Evolutionary conservation across 2,329 filamentous ascomycete genomes (phyloP).

Genomic region (Cucurbitaria berberidis): DNA sequence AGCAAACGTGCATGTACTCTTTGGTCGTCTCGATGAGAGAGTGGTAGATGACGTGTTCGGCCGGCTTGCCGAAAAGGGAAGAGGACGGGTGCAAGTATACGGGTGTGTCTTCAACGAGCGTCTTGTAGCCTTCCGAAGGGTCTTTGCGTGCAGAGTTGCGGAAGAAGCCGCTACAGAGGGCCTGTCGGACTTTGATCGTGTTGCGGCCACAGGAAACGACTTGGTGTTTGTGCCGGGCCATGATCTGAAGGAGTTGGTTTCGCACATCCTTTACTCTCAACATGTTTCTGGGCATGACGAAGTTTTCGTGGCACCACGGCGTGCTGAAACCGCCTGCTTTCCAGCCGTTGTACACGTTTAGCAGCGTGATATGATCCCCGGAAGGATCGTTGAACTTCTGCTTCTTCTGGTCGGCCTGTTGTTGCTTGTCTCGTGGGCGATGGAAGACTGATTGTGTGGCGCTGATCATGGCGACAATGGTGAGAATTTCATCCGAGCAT

Average conservation of each 20-base stretch:
- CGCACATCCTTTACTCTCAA: constrained; percentile 88
- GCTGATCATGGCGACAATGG: constrained; percentile 77
- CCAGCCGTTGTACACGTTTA: constrained; percentile 99
- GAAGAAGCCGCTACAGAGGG: constrained; percentile 94
- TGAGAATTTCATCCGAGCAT: constrained; percentile 93
- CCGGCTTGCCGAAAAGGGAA: constrained; percentile 91
- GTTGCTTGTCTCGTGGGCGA: constrained; percentile 95
- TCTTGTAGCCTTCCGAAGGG: constrained; percentile 96
- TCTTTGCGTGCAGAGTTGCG: constrained; percentile 94
- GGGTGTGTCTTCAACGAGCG: constrained; percentile 90
- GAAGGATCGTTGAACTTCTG: constrained; percentile 95
- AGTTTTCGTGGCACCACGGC: constrained; percentile 97
- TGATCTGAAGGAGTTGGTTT: constrained; percentile 89
- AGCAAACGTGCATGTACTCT: constrained; percentile 98
- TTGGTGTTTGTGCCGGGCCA: constrained; percentile 85
- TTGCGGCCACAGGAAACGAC: constrained; percentile 85
- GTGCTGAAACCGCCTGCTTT: constrained; percentile 81
- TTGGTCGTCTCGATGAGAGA: constrained; percentile 89
- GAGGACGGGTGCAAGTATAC: constrained; percentile 94
- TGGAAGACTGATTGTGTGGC: constrained; percentile 84
- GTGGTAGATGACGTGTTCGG: constrained; percentile 96
- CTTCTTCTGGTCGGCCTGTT: constrained; percentile 96
- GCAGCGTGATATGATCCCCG: constrained; percentile 90
- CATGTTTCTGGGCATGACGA: constrained; percentile 91
- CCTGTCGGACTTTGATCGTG: constrained; percentile 84